Evolutionary conservation across 306 rosid genomes (phyloP).

Genomic region (Crataegus laevigata): DNA sequence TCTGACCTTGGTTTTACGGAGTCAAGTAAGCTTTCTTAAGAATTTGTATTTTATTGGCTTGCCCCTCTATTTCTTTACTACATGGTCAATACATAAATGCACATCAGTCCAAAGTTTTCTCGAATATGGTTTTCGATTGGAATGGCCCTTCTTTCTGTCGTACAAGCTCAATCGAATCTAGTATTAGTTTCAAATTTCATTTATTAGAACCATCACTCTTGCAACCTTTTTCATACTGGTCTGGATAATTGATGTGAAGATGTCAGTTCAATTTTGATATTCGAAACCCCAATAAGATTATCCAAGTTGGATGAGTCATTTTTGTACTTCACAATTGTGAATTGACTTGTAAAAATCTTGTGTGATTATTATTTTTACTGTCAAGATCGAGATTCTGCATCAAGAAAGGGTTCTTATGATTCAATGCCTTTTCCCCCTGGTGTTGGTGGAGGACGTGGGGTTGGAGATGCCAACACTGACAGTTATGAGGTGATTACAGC

Average conservation of each 20-base stretch:
- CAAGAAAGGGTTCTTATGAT: constrained; percentile 69
- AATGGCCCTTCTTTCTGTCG: background rate
- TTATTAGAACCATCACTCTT: background rate
- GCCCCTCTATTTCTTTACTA: constrained; percentile 2
- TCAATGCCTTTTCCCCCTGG: constrained; percentile 99
- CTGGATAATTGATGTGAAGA: background rate
- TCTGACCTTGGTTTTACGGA: constrained; percentile 57
- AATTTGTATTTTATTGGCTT: constrained; percentile 12
- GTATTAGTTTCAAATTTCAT: background rate
- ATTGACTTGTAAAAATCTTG: constrained; percentile 43
- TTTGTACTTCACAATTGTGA: constrained; percentile 13
- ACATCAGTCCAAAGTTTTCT: background rate
- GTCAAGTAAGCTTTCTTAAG: constrained; percentile 61
- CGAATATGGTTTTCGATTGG: background rate
- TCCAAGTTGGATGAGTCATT: constrained; percentile 17
- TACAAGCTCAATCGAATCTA: background rate
- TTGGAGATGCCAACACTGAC: constrained; percentile 52
- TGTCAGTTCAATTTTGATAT: background rate
- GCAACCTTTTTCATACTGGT: background rate
- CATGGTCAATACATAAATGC: background rate
- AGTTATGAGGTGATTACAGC: constrained; percentile 79
- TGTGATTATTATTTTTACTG: constrained; percentile 39
- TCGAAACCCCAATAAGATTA: constrained; percentile 4
- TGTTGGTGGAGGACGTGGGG: constrained; percentile 89
- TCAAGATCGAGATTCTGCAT: constrained; percentile 73